Conservation (phyloP, 1,284 basidiomycete genomes). For the Hypsizygus ulmarius region DNA sequence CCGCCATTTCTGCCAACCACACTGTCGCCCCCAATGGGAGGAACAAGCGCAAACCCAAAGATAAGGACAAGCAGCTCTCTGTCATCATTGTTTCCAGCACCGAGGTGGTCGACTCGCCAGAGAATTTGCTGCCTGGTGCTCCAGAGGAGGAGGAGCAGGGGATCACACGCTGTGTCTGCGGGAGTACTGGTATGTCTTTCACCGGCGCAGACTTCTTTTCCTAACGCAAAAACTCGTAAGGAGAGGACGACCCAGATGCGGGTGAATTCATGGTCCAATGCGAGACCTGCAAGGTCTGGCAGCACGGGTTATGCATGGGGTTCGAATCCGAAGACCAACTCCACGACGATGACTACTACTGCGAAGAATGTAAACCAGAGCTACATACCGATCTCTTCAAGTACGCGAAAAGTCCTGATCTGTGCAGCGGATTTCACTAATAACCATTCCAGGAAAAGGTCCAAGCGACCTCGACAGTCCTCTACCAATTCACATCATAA, state of each 20-base stretch:
- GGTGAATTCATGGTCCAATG: constrained; percentile 97
- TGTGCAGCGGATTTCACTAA: constrained; percentile 17
- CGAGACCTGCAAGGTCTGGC: constrained; percentile 97
- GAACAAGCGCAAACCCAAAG: constrained; percentile 56
- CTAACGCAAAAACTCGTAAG: constrained; percentile 35
- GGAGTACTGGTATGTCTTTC: constrained; percentile 70
- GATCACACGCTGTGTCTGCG: constrained; percentile 93
- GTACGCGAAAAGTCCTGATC: constrained; percentile 40
- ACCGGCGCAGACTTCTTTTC: constrained; percentile 10
- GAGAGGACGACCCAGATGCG: constrained; percentile 75
- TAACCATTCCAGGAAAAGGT: constrained; percentile 49
- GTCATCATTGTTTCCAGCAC: constrained; percentile 31
- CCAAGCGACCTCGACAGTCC: constrained; percentile 61
- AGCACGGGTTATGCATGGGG: constrained; percentile 97
- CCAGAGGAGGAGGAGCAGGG: constrained; percentile 72
- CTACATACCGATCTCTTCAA: constrained; percentile 77
- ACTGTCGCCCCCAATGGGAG: constrained; percentile 37
- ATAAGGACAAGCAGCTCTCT: constrained; percentile 38
- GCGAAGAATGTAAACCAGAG: constrained; percentile 91
- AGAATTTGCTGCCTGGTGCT: constrained; percentile 36
- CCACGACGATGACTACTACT: constrained; percentile 84
- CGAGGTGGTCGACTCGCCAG: constrained; percentile 28
- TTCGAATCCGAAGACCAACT: constrained; percentile 83
- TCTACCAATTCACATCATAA: constrained; percentile 56
- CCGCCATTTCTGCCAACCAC: constrained; percentile 34